phyloP scores from a whole-genome alignment of 2,329 filamentous ascomycete species.

The Diaporthe australafricana region DNA sequence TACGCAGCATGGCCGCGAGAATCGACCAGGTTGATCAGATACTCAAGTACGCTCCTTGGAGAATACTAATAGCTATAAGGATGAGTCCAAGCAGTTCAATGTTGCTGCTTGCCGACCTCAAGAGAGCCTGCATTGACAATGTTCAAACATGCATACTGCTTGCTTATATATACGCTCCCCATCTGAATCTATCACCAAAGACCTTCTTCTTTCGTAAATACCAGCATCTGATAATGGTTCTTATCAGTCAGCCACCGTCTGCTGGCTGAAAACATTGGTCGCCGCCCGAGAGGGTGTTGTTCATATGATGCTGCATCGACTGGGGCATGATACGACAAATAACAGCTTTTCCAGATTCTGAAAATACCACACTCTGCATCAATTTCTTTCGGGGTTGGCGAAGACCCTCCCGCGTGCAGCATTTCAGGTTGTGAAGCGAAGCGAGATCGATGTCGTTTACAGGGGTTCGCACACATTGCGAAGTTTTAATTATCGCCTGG shows the following conservation, averaged over 20 bases:
- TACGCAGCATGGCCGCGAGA: slow-evolving; percentile 6
- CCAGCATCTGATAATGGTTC: neutral
- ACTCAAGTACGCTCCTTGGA: neutral
- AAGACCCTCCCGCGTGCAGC: too few species aligned
- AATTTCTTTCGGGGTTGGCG: too few species aligned
- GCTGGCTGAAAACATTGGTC: neutral
- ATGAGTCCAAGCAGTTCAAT: neutral
- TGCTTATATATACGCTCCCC: neutral
- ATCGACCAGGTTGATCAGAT: neutral
- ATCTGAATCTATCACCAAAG: slow-evolving; percentile 11
- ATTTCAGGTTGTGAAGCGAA: too few species aligned
- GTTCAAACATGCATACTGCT: slow-evolving; percentile 6
- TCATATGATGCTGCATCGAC: too few species aligned
- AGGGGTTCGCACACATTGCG: neutral
- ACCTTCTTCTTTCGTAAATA: neutral
- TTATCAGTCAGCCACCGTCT: neutral
- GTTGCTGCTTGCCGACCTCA: neutral
- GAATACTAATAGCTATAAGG: neutral
- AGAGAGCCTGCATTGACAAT: slow-evolving; percentile 1
- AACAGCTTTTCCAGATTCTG: too few species aligned
- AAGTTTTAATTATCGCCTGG: neutral
- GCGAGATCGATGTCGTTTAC: too few species aligned
- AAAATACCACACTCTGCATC: too few species aligned
- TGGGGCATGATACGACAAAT: too few species aligned
- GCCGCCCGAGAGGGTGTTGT: too few species aligned